Percentiles rank a stretch among this genome's conserved stretches.
phyloP scores from a whole-genome alignment of 106 monocot species.

The Platanthera guangdongensis region DNA sequence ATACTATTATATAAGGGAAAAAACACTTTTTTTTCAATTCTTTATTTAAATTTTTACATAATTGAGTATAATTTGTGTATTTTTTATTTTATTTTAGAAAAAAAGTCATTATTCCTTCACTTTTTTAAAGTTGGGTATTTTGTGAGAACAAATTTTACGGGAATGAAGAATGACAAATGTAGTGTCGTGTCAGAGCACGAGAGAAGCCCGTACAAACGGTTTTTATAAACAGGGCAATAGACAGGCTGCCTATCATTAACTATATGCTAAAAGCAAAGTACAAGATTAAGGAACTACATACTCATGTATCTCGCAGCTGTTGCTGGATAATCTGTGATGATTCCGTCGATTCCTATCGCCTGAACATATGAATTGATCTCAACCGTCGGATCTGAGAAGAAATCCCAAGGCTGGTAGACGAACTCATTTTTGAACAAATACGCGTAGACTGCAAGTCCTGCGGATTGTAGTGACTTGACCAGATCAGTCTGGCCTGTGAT shows the following conservation, averaged over 20 bases:
- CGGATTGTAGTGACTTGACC: constrained; percentile 29
- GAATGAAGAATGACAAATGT: too few relatives aligned
- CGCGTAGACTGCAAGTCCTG: constrained; percentile 38
- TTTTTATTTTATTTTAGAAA: too few relatives aligned
- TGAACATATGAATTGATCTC: constrained; percentile 38
- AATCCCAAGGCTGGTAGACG: constrained; percentile 41
- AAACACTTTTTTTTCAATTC: too few relatives aligned
- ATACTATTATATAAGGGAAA: too few relatives aligned
- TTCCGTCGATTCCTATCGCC: constrained; percentile 26
- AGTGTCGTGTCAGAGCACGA: too few relatives aligned
- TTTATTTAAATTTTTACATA: too few relatives aligned
- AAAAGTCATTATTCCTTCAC: too few relatives aligned
- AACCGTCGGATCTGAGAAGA: constrained; percentile 35
- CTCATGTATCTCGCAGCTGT: constrained; percentile 32
- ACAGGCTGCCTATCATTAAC: background rate
- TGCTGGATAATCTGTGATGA: constrained; percentile 54
- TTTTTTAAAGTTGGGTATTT: too few relatives aligned
- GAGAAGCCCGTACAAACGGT: too few relatives aligned
- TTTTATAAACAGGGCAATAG: background rate
- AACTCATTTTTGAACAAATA: constrained; percentile 48
- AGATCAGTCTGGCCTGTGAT: constrained; percentile 28
- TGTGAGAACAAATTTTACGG: too few relatives aligned
- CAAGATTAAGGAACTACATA: constrained; percentile 7
- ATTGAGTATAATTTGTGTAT: too few relatives aligned
- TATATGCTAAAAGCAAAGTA: background rate